Conservation (phyloP, 257 asterid species). For the Fraxinus cuspidata region DNA sequence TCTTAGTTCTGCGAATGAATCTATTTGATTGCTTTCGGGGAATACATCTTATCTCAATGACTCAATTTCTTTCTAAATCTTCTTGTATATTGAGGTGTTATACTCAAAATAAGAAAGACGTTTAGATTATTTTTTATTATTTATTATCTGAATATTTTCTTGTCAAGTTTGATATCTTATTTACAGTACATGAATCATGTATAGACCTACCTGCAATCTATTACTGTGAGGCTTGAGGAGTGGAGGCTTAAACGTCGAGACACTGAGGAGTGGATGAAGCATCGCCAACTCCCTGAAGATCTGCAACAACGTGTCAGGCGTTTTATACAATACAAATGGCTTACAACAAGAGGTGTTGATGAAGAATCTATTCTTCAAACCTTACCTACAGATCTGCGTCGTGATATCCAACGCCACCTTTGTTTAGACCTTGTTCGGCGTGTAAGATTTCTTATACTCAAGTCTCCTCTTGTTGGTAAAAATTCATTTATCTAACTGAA, state of each 20-base stretch:
- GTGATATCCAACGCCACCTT: slow-evolving; percentile 82
- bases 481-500: no score
- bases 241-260: slow-evolving; percentile 89
- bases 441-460: slow-evolving; percentile 40
- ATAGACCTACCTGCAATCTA: slow-evolving; percentile 85
- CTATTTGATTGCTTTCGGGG: background rate
- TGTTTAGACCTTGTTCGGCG: slow-evolving; percentile 87
- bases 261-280: slow-evolving; percentile 95
- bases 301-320: slow-evolving; percentile 69
- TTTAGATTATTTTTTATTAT: background rate
- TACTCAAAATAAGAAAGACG: background rate
- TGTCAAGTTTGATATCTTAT: slow-evolving; percentile 15
- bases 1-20: background rate
- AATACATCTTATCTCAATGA: background rate
- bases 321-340: slow-evolving; percentile 81
- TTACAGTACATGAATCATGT: background rate
- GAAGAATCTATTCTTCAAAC: slow-evolving; percentile 71
- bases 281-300: slow-evolving; percentile 75
- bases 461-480: no score
- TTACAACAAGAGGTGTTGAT: slow-evolving; percentile 78
- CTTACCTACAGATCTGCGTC: slow-evolving; percentile 81
- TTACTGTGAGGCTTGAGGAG: slow-evolving; percentile 90
- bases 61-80: background rate
- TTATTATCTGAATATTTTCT: background rate
- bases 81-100: background rate